Conservation (phyloP, 805 yeast species). For the Cyberlindnera maclurae region DNA sequence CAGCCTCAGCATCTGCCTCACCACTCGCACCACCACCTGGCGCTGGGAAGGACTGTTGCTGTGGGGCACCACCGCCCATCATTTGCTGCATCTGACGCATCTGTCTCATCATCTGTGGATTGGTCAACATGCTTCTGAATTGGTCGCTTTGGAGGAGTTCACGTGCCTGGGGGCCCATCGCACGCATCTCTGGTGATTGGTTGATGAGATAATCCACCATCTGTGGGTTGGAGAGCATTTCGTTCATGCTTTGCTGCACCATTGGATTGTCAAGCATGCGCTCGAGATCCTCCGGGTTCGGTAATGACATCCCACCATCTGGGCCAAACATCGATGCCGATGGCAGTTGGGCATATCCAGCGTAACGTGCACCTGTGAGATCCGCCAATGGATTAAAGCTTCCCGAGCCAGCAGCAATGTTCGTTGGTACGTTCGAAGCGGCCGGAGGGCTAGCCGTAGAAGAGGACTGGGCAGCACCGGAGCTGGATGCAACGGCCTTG, state of each 20-base stretch:
- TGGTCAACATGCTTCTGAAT: constrained; percentile 70
- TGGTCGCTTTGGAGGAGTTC: constrained; percentile 78
- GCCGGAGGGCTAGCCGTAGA: constrained; percentile 23
- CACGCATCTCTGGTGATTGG: constrained; percentile 76
- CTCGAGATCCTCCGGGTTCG: constrained; percentile 69
- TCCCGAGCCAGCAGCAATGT: constrained; percentile 81
- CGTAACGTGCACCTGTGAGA: constrained; percentile 91
- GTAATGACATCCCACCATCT: constrained; percentile 76
- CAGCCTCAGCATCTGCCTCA: constrained; percentile 16
- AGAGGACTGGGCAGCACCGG: constrained; percentile 47
- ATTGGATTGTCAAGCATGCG: constrained; percentile 75
- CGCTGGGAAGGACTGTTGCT: constrained; percentile 37
- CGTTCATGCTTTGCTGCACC: constrained; percentile 75
- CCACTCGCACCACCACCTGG: constrained; percentile 37
- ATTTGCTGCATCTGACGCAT: constrained; percentile 69
- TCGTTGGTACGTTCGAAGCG: constrained; percentile 54
- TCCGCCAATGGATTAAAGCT: constrained; percentile 88
- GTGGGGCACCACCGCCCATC: constrained; percentile 23
- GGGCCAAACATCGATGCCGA: constrained; percentile 86
- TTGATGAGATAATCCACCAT: constrained; percentile 77
- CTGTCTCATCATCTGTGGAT: constrained; percentile 80
- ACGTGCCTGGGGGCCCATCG: constrained; percentile 86
- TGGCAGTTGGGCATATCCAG: constrained; percentile 87
- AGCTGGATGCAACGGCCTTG: constrained; percentile 25
- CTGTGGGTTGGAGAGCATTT: constrained; percentile 79